Evolutionary conservation across 1,284 basidiomycete genomes (phyloP).

Genomic region (Trametes pubescens): DNA sequence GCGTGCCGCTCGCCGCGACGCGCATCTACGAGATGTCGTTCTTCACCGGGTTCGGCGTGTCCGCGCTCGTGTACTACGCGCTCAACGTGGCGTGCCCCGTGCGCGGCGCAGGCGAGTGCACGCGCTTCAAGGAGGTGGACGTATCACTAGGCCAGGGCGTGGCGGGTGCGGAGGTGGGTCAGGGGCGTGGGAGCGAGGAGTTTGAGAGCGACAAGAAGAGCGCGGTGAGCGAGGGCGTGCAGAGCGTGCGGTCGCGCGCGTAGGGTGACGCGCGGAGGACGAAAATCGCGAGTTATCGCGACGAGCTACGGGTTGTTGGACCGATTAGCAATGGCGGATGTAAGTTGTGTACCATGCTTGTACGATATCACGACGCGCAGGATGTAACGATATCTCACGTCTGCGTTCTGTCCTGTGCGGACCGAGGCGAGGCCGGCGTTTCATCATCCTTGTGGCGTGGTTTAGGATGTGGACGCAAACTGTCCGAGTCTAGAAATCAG

Average conservation of each 20-base stretch:
- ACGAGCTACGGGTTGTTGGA: background rate
- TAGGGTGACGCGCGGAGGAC: background rate
- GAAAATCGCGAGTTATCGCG: background rate
- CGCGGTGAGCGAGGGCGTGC: slow-evolving; percentile 22
- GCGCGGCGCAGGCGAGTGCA: slow-evolving; percentile 51
- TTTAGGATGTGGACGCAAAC: background rate
- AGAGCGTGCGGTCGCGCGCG: slow-evolving; percentile 20
- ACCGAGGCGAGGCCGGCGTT: background rate
- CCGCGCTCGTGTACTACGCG: slow-evolving; percentile 67
- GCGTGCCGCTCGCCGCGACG: slow-evolving; percentile 70
- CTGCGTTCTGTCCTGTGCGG: background rate
- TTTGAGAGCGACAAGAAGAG: slow-evolving; percentile 28
- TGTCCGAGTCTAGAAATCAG: too few relatives aligned
- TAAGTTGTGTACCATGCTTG: background rate
- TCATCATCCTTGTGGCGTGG: background rate
- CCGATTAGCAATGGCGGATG: background rate
- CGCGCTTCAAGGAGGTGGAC: slow-evolving; percentile 70
- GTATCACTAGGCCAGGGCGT: slow-evolving; percentile 46
- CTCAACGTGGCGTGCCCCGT: slow-evolving; percentile 69
- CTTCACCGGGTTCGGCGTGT: slow-evolving; percentile 81
- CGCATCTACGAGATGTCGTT: slow-evolving; percentile 80
- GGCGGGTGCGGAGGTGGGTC: background rate
- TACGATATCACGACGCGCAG: background rate
- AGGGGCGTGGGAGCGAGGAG: slow-evolving; percentile 22
- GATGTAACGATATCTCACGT: background rate